Evolutionary conservation across 441 rosid species (phyloP).

Genomic region (Bocquillonia castaneifolia): DNA sequence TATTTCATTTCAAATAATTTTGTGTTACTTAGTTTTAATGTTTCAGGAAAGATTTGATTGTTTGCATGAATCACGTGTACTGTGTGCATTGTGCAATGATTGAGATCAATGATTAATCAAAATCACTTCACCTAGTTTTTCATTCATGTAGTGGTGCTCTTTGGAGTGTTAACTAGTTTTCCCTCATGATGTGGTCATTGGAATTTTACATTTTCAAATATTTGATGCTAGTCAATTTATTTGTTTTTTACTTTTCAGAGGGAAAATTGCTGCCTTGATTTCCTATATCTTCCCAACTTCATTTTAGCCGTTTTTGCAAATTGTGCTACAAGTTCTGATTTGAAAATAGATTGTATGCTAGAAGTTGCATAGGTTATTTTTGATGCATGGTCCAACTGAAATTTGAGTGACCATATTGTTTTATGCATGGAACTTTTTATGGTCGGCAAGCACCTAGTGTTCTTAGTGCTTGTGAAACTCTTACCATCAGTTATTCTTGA

Average conservation of each 20-base stretch:
- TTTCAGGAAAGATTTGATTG: constrained; percentile 24
- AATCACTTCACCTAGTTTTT: too few relatives aligned
- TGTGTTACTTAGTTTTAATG: constrained; percentile 20
- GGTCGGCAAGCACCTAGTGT: background rate
- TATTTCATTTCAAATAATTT: constrained; percentile 19
- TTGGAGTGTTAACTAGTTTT: constrained; percentile 12
- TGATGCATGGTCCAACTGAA: background rate
- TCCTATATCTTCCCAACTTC: background rate
- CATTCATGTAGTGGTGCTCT: too few relatives aligned
- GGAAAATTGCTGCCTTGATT: background rate
- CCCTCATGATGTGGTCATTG: background rate
- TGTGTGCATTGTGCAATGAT: background rate
- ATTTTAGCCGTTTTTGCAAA: background rate
- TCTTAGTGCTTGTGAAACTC: background rate
- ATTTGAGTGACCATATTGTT: background rate
- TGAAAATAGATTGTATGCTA: background rate
- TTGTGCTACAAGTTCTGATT: background rate
- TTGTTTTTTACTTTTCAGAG: background rate
- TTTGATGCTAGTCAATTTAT: background rate
- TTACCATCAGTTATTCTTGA: background rate
- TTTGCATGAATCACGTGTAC: constrained; percentile 19
- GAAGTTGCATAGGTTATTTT: background rate
- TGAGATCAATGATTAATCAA: too few relatives aligned
- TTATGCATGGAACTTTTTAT: background rate
- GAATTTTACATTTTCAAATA: background rate